Percentiles rank a stretch among this genome's conserved stretches.
These are phyloP conservation scores for Exidia glandulosa DNA, from an alignment of 768 basidiomycete genomes.

Conservation along the genomic window DNA sequence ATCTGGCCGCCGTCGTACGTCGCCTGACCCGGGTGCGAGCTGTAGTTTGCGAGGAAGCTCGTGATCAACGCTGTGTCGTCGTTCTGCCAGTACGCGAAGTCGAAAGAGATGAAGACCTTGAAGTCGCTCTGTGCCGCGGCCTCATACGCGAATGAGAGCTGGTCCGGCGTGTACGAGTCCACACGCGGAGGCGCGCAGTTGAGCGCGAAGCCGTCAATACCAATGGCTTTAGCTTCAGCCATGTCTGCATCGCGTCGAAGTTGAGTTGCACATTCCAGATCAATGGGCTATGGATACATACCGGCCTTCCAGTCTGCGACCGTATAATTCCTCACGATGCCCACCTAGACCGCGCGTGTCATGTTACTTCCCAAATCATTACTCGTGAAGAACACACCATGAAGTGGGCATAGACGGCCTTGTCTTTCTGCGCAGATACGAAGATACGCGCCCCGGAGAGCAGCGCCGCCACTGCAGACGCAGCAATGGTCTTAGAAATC, in stretches of 20 bases:
- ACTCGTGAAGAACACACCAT: not conserved
- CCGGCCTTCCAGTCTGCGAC: not conserved
- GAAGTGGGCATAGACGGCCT: not conserved
- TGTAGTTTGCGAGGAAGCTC: not conserved
- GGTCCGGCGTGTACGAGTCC: not conserved
- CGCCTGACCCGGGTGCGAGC: not conserved
- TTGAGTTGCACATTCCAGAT: too few species aligned
- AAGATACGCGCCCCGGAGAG: not conserved
- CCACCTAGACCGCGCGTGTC: not conserved
- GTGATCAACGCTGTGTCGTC: not conserved
- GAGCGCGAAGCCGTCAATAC: not conserved
- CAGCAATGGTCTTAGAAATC: not conserved
- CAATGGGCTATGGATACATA: too few species aligned
- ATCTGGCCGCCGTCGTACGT: not conserved
- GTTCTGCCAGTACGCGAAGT: constrained; percentile 1
- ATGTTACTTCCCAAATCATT: not conserved
- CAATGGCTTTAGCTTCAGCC: not conserved
- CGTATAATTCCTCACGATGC: not conserved
- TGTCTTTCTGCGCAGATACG: not conserved
- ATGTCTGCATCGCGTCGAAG: too few species aligned
- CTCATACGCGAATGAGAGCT: not conserved
- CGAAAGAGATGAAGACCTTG: not conserved
- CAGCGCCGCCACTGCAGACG: not conserved
- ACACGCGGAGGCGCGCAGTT: not conserved
- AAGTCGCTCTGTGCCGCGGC: not conserved